A percentile compares a stretch with the other conserved stretches of the same genome.
Conservation (phyloP, 345 rosid genomes). For the Turritis glabra region DNA sequence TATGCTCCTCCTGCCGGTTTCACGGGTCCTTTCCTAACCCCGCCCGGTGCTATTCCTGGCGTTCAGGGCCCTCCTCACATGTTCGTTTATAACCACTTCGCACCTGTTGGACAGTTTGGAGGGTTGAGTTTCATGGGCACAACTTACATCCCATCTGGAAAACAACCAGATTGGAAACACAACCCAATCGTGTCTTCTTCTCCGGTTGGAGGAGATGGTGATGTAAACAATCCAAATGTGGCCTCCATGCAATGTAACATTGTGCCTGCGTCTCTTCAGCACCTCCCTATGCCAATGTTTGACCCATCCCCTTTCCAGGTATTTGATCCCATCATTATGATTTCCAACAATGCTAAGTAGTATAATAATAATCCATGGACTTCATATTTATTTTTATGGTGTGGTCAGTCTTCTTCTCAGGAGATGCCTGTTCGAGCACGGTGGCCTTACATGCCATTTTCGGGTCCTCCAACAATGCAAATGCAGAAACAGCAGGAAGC, state of each 20-base stretch:
- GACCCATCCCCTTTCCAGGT: conserved; percentile 98
- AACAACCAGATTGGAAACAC: conserved; percentile 97
- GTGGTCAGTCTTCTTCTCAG: conserved; percentile 64
- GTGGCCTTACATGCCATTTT: conserved; percentile 75
- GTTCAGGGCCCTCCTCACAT: conserved; percentile 94
- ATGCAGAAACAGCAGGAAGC: conserved; percentile 66
- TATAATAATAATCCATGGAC: conserved; percentile 24
- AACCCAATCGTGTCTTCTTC: conserved; percentile 60
- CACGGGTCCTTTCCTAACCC: conserved; percentile 81
- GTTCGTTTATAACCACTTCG: conserved; percentile 97
- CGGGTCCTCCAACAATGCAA: conserved; percentile 57
- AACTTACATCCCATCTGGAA: conserved; percentile 83
- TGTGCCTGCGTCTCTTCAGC: conserved; percentile 70
- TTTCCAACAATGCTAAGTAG: conserved; percentile 17
- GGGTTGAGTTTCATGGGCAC: conserved; percentile 97
- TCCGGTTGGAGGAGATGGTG: conserved; percentile 61
- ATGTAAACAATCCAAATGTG: conserved; percentile 55
- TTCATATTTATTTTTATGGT: conserved; percentile 1
- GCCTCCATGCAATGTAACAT: conserved; percentile 64
- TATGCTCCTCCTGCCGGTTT: conserved; percentile 87
- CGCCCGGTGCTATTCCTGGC: conserved; percentile 87
- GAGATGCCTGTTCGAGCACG: conserved; percentile 75
- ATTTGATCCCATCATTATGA: conserved; percentile 1
- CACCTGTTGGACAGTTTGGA: conserved; percentile 97
- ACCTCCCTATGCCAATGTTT: conserved; percentile 92